Evolutionary conservation across 257 asterid species (phyloP), one percentile per base, ranked within the genome.

Genomic region (Sherardia arvensis): DNA sequence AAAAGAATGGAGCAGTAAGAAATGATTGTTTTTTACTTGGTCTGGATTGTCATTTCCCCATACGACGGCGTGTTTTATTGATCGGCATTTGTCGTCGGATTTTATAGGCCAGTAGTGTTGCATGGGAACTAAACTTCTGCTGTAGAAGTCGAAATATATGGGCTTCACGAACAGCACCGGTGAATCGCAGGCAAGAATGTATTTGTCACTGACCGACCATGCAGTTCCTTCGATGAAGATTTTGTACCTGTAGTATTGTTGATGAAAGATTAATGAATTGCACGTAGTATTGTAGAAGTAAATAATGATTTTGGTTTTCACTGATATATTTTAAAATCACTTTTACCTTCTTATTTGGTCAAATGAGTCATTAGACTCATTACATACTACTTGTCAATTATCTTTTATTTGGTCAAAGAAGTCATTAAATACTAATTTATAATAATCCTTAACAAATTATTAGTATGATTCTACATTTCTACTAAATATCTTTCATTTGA

Each of bases 201-300:
- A 91, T 38, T 91, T 91, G 73, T 91, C 96, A 53, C 98, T 91
- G 65, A 91, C 96, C 4, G 98, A 91, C 98, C 98, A 91, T 0
- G 90, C 87, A 0, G 83, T 74, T 70, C 98, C 95, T 73, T 84
- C 97, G 1, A 92, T 79, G 59, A 85, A 88, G 71, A 89, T 81
- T 73, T 87, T 88, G 78, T 71, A 91, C 64, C 96, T 88, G 80
- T 30, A 9, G 27, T 21, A 12, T 63, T 49, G 23, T 49, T 49
- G 28, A 0, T 8, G n/a, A 0, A 38, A 22, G 7, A 29, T 5
- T 23, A 38, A 47, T 3, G 22, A 5, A 38, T n/a, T n/a, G n/a
- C n/a, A n/a, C n/a, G n/a, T n/a, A n/a, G n/a, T n/a, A n/a, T n/a
- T n/a, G n/a, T n/a, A n/a, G n/a, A n/a, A n/a, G n/a, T n/a, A n/a